Evolutionary conservation across 495 filamentous ascomycete species (phyloP).

Genomic region (Rhypophila decipiens): DNA sequence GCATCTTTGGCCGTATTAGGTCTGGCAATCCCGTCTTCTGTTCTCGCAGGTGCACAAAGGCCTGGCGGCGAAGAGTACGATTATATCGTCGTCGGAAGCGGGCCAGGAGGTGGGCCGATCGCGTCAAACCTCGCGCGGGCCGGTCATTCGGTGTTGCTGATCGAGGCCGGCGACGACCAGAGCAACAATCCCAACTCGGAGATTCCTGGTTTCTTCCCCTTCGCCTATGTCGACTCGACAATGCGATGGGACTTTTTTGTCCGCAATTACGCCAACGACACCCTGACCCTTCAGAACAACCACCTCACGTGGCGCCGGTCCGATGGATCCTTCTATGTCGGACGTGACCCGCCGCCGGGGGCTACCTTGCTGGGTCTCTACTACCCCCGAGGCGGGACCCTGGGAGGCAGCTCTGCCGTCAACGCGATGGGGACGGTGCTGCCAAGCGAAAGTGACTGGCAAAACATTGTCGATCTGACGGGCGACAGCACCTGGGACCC

Average conservation of each 20-base stretch:
- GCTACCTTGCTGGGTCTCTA: slow-evolving; percentile 33
- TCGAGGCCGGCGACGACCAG: slow-evolving; percentile 60
- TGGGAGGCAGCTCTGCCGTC: slow-evolving; percentile 37
- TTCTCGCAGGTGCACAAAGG: not conserved
- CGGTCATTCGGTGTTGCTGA: slow-evolving; percentile 50
- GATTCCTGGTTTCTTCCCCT: slow-evolving; percentile 27
- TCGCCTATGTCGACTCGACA: slow-evolving; percentile 29
- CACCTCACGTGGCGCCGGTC: slow-evolving; percentile 28
- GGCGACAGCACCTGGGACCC: slow-evolving; percentile 30
- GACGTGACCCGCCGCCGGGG: slow-evolving; percentile 27
- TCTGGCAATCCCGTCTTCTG: no score
- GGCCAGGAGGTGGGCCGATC: slow-evolving; percentile 57
- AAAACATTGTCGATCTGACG: slow-evolving; percentile 22
- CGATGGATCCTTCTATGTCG: slow-evolving; percentile 36
- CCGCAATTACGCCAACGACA: slow-evolving; percentile 32
- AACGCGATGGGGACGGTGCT: slow-evolving; percentile 32
- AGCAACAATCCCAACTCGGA: slow-evolving; percentile 34
- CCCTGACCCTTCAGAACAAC: slow-evolving; percentile 26
- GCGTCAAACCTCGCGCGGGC: slow-evolving; percentile 54
- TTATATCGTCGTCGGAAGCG: slow-evolving; percentile 59
- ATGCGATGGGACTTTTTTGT: slow-evolving; percentile 42
- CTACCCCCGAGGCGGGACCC: slow-evolving; percentile 38
- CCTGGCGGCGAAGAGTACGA: slow-evolving; percentile 36
- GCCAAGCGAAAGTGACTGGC: slow-evolving; percentile 32
- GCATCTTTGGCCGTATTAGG: no score